Base-by-base conservation (phyloP, 1,284 basidiomycete species). In the Ustilago hordei region DNA sequence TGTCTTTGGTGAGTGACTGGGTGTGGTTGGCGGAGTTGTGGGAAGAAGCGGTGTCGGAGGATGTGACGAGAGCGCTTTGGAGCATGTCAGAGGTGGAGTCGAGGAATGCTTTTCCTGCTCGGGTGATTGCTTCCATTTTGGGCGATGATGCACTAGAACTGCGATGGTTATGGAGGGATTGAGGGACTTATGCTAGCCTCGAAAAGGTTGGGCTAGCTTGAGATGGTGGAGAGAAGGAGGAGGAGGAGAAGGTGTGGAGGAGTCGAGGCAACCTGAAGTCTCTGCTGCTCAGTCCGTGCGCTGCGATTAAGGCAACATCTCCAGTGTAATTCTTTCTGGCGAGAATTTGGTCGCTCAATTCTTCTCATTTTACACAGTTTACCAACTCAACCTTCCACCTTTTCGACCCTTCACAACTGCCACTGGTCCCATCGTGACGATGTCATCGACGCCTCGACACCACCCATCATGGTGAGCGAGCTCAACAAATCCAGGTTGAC, bases 81-180 rank as follows among this genome's bases (percentile, higher is more conserved):
- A 78, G 75, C 64, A 74, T 74, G 68, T 74, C 67, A 55, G 52
- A 65, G 35, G 75, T 67, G 13, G 68, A 71, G 34, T n/a, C 43
- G 45, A 78, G 65, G 58, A 74, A 70, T 0, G 71, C 48, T 31
- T 36, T 60, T 7, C 64, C 61, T 23, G 75, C 66, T 47, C 50
- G 45, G 8, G 58, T 34, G 60, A 78, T 65, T n/a, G 75, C 62
- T 15, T 78, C 70, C 75, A 78, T 78, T n/a, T 60, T 50, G 47
- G 35, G 19, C 15, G 19, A n/a, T 28, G 23, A 28, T 28, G 35
- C 32, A 11, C 19, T 28, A 57, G 39, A 28, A 3, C 23, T 28
- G 41, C 28, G 8, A 50, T 15, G 19, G n/a, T 57, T n/a, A 15
- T 7, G 41, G 8, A 41, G 17, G 39, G 32, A 28, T 28, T 28